These are phyloP conservation scores for Cutaneotrichosporon sp. DNA, from an alignment of 1,284 basidiomycete genomes.

Conservation along the genomic window DNA sequence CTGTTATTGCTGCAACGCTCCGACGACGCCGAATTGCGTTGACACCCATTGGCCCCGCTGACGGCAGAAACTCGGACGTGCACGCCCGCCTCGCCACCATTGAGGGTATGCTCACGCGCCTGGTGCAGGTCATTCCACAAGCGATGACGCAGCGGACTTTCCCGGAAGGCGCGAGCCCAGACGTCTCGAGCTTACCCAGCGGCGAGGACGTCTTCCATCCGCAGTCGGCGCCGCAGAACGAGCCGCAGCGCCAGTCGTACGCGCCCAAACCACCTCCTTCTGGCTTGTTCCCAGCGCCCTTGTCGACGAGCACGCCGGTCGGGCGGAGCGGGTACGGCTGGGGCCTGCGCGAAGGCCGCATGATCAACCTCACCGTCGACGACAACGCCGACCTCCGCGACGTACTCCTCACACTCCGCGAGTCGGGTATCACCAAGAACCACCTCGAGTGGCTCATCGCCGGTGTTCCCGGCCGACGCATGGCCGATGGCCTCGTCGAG, in stretches of 20 bases:
- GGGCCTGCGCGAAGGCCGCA: constrained; percentile 42
- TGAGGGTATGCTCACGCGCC: constrained; percentile 42
- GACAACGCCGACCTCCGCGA: constrained; percentile 43
- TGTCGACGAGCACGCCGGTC: constrained; percentile 30
- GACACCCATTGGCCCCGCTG: not conserved
- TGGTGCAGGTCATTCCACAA: constrained; percentile 34
- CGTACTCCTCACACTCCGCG: constrained; percentile 44
- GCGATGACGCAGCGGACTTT: not conserved
- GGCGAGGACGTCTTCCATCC: constrained; percentile 44
- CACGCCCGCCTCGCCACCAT: constrained; percentile 45
- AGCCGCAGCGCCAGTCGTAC: constrained; percentile 26
- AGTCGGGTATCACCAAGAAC: constrained; percentile 46
- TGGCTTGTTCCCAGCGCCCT: constrained; percentile 38
- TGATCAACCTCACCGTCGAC: constrained; percentile 35
- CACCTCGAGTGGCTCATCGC: constrained; percentile 47
- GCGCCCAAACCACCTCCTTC: constrained; percentile 44
- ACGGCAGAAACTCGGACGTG: constrained; percentile 43
- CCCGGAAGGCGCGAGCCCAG: constrained; percentile 29
- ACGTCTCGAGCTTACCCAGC: constrained; percentile 33
- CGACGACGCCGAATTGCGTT: too few species aligned
- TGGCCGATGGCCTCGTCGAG: constrained; percentile 48
- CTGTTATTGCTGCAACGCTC: too few species aligned
- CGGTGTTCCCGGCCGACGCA: constrained; percentile 44
- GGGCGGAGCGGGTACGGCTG: constrained; percentile 40
- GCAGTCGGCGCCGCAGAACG: constrained; percentile 19